Conservation (phyloP, 176 grass and related monocot species). For the Eragrostis nindensis region DNA sequence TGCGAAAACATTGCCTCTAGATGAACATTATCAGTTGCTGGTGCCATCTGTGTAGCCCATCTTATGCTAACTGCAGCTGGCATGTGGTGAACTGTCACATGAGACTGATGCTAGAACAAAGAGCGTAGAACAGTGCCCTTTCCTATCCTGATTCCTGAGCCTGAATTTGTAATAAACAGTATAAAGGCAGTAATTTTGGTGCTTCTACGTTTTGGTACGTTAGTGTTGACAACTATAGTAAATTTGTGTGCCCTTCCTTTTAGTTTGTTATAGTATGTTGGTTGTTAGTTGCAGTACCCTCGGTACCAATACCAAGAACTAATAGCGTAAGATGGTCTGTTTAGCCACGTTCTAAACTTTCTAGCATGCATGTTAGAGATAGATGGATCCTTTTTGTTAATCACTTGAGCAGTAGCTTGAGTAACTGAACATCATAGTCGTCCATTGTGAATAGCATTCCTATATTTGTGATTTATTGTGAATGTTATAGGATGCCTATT, state of each 20-base stretch:
- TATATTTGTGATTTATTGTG: too few relatives aligned
- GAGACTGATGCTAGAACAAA: not conserved
- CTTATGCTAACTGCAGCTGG: not conserved
- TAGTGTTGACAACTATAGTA: conserved; percentile 4
- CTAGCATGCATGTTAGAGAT: not conserved
- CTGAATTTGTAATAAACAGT: conserved; percentile 5
- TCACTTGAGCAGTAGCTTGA: not conserved
- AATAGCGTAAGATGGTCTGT: not conserved
- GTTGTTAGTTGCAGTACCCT: conserved; percentile 39
- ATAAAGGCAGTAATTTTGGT: conserved; percentile 32
- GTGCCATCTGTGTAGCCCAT: not conserved
- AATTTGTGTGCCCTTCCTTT: conserved; percentile 1
- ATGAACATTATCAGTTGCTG: not conserved
- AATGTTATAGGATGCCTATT: too few relatives aligned
- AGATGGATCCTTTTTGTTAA: not conserved
- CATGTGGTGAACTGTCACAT: conserved; percentile 4
- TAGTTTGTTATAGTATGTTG: not conserved
- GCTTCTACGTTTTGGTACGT: not conserved
- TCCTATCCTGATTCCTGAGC: conserved; percentile 16
- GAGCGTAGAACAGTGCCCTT: not conserved
- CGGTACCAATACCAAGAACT: conserved; percentile 1
- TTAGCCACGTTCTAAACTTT: conserved; percentile 3
- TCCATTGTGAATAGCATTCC: not conserved
- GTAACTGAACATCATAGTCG: not conserved
- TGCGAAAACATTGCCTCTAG: not conserved